phyloP scores from a whole-genome alignment of 345 rosid genomes.

The Linum tenue region DNA sequence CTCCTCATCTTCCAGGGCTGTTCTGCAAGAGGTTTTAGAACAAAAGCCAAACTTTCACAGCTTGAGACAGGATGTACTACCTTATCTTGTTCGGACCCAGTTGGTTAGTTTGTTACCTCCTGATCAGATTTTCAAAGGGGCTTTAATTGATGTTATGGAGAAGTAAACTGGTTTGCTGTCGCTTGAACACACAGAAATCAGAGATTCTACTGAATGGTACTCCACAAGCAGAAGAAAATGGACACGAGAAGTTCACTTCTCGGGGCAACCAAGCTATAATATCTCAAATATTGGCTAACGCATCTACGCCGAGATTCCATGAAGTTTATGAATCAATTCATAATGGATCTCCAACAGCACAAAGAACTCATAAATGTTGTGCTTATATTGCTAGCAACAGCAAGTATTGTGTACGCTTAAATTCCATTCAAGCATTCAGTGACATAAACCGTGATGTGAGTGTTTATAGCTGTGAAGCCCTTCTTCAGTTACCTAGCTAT shows the following conservation, averaged over 20 bases:
- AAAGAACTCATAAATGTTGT: slow-evolving; percentile 80
- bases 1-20: slow-evolving; percentile 39
- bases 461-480: slow-evolving; percentile 2
- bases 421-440: slow-evolving; percentile 84
- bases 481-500: neutral
- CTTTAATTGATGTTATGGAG: neutral
- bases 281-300: slow-evolving; percentile 60
- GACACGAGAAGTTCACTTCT: slow-evolving; percentile 43
- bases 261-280: slow-evolving; percentile 43
- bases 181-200: slow-evolving; percentile 43
- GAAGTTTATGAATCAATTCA: slow-evolving; percentile 36
- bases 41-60: slow-evolving; percentile 66
- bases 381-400: slow-evolving; percentile 69
- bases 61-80: slow-evolving; percentile 76
- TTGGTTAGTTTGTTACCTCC: slow-evolving; percentile 54
- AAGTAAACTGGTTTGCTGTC: slow-evolving; percentile 10
- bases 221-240: slow-evolving; percentile 59
- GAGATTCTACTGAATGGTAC: slow-evolving; percentile 38
- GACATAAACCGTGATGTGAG: slow-evolving; percentile 95
- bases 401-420: slow-evolving; percentile 65
- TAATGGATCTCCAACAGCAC: slow-evolving; percentile 31
- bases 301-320: slow-evolving; percentile 68
- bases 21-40: slow-evolving; percentile 61
- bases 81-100: slow-evolving; percentile 87
- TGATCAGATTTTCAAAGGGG: neutral